Base-by-base conservation (phyloP, 2,329 filamentous ascomycete genomes). In the Escovopsis sp. region DNA sequence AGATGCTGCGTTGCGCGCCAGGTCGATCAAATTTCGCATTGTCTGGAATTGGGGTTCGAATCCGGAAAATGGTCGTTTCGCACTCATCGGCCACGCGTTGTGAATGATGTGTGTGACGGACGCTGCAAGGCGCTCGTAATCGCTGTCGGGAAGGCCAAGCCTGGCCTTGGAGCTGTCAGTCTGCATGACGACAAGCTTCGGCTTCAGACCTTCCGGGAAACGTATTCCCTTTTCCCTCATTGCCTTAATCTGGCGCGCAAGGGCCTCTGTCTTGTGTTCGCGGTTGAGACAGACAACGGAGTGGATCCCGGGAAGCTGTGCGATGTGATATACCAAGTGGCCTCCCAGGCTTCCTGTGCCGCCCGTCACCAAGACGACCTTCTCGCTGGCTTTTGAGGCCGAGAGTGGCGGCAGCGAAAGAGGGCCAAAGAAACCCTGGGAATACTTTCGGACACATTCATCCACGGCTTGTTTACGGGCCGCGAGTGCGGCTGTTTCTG, bases 1-100 rank as follows among this genome's bases (percentile, higher is more conserved):
- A 20, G 44, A 39, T 2, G 57, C 52, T 7, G 56, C 53, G 0
- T 61, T 58, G 2, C 54, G 43, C 0, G 67, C 65, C 3, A 75
- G 53, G 33, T 67, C 54, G 7, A 74, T 45, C 11, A 76, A 52
- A 45, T 68, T 66, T 2, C 58, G 56, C 58, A 75, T 61, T 12
- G 60, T 55, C 4, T 59, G 49, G 39, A 72, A 60, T 46, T 71
- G 67, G 0, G 59, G 30, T 42, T 66, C 63, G 42, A 66, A 69
- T 3, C 65, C 56, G 39, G 55, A 67, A 8, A 50, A 51, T 3
- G 46, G 20, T 15, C 46, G 35, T 10, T 39, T 42, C 13, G 31
- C 14, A 41, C 56, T 66, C 67, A 72, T 71, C 1, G 62, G 64
- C 67, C 68, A 74, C 0, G 68, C 70, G 39, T 66, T 71, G 50